Base-by-base conservation (phyloP, 805 yeast species). In the Yarrowia divulgata region DNA sequence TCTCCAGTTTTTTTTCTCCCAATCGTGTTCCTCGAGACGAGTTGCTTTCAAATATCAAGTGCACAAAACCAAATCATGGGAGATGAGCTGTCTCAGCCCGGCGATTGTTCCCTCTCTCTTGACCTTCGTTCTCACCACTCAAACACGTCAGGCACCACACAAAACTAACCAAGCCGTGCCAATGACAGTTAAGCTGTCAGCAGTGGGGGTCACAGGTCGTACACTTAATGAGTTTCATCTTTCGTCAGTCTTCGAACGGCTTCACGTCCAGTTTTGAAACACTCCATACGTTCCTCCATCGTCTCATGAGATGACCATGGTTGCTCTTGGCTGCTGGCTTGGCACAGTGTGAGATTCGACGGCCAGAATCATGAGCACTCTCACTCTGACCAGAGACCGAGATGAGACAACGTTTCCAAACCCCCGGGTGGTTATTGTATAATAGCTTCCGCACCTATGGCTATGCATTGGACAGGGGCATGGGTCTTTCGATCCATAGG, bases 1-100 rank as follows among this genome's bases (percentile, higher is more conserved):
- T 34, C 13, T n/a, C 29, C 8, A 10, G 23, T 14, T 7, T 13
- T 5, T 23, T 8, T 5, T 23, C 32, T 23, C 13, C 16, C 3
- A n/a, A 12, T 14, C n/a, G n/a, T 23, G 29, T 5, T 23, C 18
- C 46, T 43, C 3, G 13, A 43, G 3, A 12, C 10, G 23, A 16
- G 4, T 50, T 50, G 57, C 57, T 50, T 50, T 40, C 57, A 12
- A 50, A 50, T 48, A 19, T 23, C 29, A 23, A 23, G 14, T 13
- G 29, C n/a, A 29, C 29, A 32, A 8, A 14, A 48, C 18, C 18
- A 14, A 14, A 18, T 18, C 35, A 8, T 48, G 52, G 52, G 37
- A 14, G 18, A 9, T 7, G 52, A n/a, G 19, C 19, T 50, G 55
- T 50, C 55, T 50, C 55, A 32, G n/a, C 9, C 42, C 40, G 34